phyloP scores from a whole-genome alignment of 2,329 filamentous ascomycete species.

The Phaeosphaeriaceae sp. region DNA sequence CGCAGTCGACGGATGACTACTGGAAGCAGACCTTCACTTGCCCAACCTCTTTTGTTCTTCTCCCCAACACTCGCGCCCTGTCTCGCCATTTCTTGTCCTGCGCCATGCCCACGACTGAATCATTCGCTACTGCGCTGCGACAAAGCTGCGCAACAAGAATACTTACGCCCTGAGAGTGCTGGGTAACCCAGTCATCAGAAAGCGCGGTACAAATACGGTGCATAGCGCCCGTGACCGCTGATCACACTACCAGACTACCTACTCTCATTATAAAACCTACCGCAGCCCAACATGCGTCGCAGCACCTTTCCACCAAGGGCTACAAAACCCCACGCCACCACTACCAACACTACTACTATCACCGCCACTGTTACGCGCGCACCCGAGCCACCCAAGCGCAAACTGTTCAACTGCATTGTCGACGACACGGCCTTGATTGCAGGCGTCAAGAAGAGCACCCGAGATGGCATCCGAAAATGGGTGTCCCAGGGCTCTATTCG shows the following conservation, averaged over 20 bases:
- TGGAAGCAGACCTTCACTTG: slow-evolving; percentile 18
- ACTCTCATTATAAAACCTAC: slow-evolving; percentile 7
- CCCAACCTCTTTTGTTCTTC: slow-evolving; percentile 18
- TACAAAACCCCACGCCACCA: slow-evolving; percentile 29
- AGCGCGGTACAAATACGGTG: slow-evolving; percentile 3
- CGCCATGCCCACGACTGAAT: slow-evolving; percentile 28
- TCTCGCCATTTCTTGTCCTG: slow-evolving; percentile 3
- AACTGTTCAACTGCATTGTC: slow-evolving; percentile 61
- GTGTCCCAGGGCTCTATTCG: slow-evolving; percentile 56
- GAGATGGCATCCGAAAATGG: slow-evolving; percentile 60
- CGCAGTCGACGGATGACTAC: slow-evolving; percentile 10
- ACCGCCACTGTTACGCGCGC: too few species aligned
- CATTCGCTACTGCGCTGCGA: slow-evolving; percentile 32
- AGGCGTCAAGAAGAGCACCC: slow-evolving; percentile 58
- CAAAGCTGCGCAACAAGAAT: slow-evolving; percentile 26
- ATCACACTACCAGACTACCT: slow-evolving; percentile 11
- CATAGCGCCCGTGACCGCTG: slow-evolving; percentile 4
- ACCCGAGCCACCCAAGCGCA: slow-evolving; percentile 47
- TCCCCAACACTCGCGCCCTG: slow-evolving; percentile 14
- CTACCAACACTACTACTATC: too few species aligned
- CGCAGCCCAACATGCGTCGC: slow-evolving; percentile 37
- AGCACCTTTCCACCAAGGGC: slow-evolving; percentile 39
- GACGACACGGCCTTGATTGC: slow-evolving; percentile 59
- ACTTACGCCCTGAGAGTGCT: slow-evolving; percentile 33
- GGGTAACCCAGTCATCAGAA: slow-evolving; percentile 10